Percentiles rank a stretch among this genome's conserved stretches.
Conservation (phyloP, 331 rosid genomes). For the Prunus yedoensis region DNA sequence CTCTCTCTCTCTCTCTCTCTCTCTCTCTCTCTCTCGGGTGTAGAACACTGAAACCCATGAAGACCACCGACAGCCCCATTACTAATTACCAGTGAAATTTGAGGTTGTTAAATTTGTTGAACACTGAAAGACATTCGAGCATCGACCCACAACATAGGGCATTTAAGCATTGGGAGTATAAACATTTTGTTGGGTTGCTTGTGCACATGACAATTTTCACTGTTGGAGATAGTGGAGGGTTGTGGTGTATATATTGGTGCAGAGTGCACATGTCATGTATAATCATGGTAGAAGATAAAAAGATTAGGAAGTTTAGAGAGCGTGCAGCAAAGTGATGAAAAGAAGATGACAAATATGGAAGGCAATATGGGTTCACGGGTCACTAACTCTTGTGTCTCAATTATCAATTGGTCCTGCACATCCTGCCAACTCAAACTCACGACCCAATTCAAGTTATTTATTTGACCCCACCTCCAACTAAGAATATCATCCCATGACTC, state of each 20-base stretch:
- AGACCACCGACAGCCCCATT: no score
- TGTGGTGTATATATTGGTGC: slow-evolving; percentile 25
- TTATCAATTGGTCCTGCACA: slow-evolving; percentile 15
- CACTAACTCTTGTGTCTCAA: slow-evolving; percentile 31
- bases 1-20: no score
- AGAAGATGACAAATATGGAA: slow-evolving; percentile 50
- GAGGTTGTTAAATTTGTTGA: no score
- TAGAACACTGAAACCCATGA: no score
- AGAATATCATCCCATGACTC: neutral
- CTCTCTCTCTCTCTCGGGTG: no score
- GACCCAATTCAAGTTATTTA: neutral
- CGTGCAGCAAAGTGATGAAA: slow-evolving; percentile 27
- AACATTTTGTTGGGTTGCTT: neutral
- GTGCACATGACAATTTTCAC: neutral
- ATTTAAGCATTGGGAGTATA: neutral
- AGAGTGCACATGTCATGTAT: slow-evolving; percentile 44
- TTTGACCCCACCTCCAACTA: neutral
- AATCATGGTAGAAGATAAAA: slow-evolving; percentile 15
- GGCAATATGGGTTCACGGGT: slow-evolving; percentile 60
- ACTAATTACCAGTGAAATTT: no score
- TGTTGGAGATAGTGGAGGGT: neutral
- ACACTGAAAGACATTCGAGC: no score
- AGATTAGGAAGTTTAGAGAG: slow-evolving; percentile 17
- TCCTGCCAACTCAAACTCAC: neutral
- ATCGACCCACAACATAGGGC: no score